phyloP scores from a whole-genome alignment of 441 rosid species.

The Capsella rubella region DNA sequence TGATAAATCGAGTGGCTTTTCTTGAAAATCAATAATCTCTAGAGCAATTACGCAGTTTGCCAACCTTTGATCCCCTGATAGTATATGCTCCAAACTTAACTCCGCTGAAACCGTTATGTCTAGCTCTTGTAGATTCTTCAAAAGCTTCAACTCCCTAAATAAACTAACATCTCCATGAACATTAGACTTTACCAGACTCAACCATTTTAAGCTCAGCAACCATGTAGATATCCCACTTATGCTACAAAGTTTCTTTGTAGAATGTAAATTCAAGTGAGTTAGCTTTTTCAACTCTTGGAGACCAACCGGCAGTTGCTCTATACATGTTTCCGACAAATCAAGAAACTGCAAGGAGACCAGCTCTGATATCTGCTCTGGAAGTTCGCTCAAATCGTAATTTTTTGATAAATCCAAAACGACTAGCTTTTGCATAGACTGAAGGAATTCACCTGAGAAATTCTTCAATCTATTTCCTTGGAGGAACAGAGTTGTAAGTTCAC shows the following conservation, averaged over 20 bases:
- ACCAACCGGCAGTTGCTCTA: slow-evolving; percentile 32
- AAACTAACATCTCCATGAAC: not conserved
- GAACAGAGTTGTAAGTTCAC: slow-evolving; percentile 43
- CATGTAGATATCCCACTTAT: slow-evolving; percentile 35
- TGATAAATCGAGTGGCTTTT: not conserved
- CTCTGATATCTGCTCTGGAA: slow-evolving; percentile 1
- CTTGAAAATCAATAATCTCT: not conserved
- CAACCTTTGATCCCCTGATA: not conserved
- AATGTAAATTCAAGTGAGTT: slow-evolving; percentile 26
- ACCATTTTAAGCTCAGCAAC: slow-evolving; percentile 25
- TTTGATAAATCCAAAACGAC: slow-evolving; percentile 40
- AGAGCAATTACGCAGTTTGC: not conserved
- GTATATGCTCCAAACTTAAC: not conserved
- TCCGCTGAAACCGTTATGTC: not conserved
- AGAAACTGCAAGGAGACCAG: slow-evolving; percentile 34
- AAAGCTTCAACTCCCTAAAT: slow-evolving; percentile 22
- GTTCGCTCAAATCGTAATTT: not conserved
- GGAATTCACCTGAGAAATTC: slow-evolving; percentile 20
- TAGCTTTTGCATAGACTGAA: slow-evolving; percentile 40
- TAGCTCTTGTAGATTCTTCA: slow-evolving; percentile 23
- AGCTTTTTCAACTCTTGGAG: slow-evolving; percentile 36
- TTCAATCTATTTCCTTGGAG: slow-evolving; percentile 22
- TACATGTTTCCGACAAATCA: slow-evolving; percentile 14
- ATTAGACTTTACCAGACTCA: not conserved
- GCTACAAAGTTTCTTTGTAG: slow-evolving; percentile 1